phyloP scores from a whole-genome alignment of 2,329 filamentous ascomycete genomes.

The Penicillium olsonii region DNA sequence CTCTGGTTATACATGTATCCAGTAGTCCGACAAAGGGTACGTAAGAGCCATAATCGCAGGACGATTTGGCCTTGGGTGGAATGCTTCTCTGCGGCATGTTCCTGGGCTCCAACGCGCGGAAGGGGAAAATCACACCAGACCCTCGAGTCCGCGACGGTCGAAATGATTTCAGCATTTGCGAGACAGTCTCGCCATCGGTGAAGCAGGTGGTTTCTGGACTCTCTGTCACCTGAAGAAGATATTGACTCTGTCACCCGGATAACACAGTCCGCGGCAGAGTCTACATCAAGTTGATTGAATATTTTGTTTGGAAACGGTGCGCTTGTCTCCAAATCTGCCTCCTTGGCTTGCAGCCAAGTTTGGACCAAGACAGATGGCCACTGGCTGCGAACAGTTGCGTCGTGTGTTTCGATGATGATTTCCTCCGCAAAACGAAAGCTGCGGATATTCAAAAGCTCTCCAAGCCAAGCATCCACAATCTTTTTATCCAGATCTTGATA shows the following conservation, averaged over 20 bases:
- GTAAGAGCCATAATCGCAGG: slow-evolving; percentile 36
- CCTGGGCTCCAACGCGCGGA: slow-evolving; percentile 8
- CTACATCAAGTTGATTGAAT: slow-evolving; percentile 25
- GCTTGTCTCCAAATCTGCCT: slow-evolving; percentile 6
- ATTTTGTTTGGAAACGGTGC: slow-evolving; percentile 19
- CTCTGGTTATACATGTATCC: slow-evolving; percentile 22
- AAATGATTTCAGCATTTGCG: slow-evolving; percentile 18
- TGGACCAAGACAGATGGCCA: slow-evolving; percentile 33
- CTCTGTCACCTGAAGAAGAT: slow-evolving; percentile 18
- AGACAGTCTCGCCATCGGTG: slow-evolving; percentile 35
- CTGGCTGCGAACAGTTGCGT: slow-evolving; percentile 7
- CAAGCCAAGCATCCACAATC: slow-evolving; percentile 35
- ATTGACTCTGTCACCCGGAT: slow-evolving; percentile 37
- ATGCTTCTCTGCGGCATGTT: slow-evolving; percentile 1
- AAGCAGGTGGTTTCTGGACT: slow-evolving; percentile 23
- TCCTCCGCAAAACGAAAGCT: slow-evolving; percentile 28
- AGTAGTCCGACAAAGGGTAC: slow-evolving; percentile 26
- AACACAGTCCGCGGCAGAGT: slow-evolving; percentile 30
- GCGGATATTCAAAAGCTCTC: slow-evolving; percentile 24
- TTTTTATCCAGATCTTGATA: slow-evolving; percentile 34
- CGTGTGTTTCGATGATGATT: slow-evolving; percentile 33
- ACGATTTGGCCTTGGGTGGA: slow-evolving; percentile 31
- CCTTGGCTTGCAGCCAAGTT: slow-evolving; percentile 24
- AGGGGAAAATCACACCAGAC: slow-evolving; percentile 28
- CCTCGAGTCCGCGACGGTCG: slow-evolving; percentile 24